Evolutionary conservation across 148 eudicot species (phyloP), one percentile per base, ranked within the genome.

Genomic region (Rhododendron williamsianum): DNA sequence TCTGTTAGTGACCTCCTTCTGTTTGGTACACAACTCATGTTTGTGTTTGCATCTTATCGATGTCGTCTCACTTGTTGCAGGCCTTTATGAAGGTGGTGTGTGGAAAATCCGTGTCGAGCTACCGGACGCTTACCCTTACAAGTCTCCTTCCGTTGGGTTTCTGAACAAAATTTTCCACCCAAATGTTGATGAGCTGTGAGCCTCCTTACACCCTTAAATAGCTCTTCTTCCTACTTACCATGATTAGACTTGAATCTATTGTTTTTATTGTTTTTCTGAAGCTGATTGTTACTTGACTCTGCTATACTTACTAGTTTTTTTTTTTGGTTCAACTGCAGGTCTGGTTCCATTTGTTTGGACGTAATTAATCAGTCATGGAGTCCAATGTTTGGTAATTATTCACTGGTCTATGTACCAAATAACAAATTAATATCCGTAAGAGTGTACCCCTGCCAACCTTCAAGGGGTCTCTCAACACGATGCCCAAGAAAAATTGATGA

Each of bases 331-430:
- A 8, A 84, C 23, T 86, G 84, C 94, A 95, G 98, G 93, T 95
- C 98, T 67, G 98, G 98, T 76, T 93, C 98, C 13, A 95, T 95
- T 35, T 95, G 98, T 90, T 95, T 95, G 94, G 98, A 95, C 85
- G 98, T 95, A n/a, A 95, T 95, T 49, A 95, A 95, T 85, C 98
- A 95, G 84, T 91, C 98, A 12, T 95, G 98, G 98, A 95, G 98
- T 89, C 98, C 98, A 65, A 95, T 95, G 98, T 95, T 93, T 85
- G 98, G 98, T 93, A 94, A 89, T 87, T 83, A 27, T 80, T 23
- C 11, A 19, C 84, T 78, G 11, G 60, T 36, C 27, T 45, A 4
- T 30, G 30, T 36, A 78, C 72, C 65, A 65, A 79, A 48, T 69
- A 52, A 16, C 36, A 71, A 82, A 25, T 41, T 23, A 58, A 25